Evolutionary conservation across 192 early-diverging fungal genomes (phyloP).

Genomic region (Rhizophagus sp.): DNA sequence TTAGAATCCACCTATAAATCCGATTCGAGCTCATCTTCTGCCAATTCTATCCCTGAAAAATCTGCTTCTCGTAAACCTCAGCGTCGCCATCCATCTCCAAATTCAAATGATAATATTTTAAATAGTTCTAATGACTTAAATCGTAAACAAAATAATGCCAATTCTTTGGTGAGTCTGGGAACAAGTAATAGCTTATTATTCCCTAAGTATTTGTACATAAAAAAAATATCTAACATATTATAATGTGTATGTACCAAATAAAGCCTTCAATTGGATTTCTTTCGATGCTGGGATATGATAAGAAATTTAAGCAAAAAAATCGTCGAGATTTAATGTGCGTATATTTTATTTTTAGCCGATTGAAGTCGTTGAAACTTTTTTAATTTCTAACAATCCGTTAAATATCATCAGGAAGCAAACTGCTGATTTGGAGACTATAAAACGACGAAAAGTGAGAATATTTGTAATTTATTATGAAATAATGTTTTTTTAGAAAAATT

Average conservation of each 20-base stretch:
- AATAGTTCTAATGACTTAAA: background rate
- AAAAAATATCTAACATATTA: background rate
- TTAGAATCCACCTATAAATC: slow-evolving; percentile 15
- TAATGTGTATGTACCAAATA: background rate
- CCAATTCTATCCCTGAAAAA: slow-evolving; percentile 9
- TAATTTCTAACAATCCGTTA: too few relatives aligned
- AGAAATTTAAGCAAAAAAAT: slow-evolving; percentile 8
- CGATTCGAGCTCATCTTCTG: slow-evolving; percentile 19
- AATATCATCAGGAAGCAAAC: background rate
- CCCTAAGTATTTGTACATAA: background rate
- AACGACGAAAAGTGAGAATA: background rate
- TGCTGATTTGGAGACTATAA: background rate
- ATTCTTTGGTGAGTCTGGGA: background rate
- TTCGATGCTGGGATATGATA: slow-evolving; percentile 12
- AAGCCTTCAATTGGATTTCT: slow-evolving; percentile 10
- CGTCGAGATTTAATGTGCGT: slow-evolving; percentile 3
- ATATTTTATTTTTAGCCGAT: background rate
- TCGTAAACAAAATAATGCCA: background rate
- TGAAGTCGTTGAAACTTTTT: too few relatives aligned
- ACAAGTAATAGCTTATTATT: background rate
- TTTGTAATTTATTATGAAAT: too few relatives aligned
- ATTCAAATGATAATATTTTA: background rate
- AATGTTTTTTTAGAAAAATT: too few relatives aligned
- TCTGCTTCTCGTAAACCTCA: background rate
- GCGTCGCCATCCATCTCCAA: background rate